Evolutionary conservation across 192 early-diverging fungal species (phyloP).

Genomic region (Allomyces macrogynus): DNA sequence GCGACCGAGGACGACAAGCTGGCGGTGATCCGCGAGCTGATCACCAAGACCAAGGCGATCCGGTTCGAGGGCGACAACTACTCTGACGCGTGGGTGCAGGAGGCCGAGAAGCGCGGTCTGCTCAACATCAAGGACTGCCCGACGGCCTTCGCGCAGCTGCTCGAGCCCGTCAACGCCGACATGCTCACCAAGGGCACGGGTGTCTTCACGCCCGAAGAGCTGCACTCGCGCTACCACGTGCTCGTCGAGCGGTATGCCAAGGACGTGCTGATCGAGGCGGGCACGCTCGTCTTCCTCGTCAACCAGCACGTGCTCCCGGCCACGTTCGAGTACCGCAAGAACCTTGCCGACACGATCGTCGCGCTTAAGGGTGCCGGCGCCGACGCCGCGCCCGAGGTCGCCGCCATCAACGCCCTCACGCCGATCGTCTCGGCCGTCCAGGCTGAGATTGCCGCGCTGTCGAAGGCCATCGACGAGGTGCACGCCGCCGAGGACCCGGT

Average conservation of each 20-base stretch:
- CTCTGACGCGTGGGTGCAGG: conserved; percentile 77
- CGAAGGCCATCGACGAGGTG: conserved; percentile 30
- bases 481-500: conserved; percentile 32
- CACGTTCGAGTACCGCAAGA: conserved; percentile 69
- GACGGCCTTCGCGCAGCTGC: conserved; percentile 70
- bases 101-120: conserved; percentile 83
- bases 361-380: conserved; percentile 38
- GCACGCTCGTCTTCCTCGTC: conserved; percentile 66
- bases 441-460: conserved; percentile 29
- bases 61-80: conserved; percentile 98
- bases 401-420: conserved; percentile 43
- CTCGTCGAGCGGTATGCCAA: conserved; percentile 94
- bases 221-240: conserved; percentile 86
- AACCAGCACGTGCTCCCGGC: conserved; percentile 73
- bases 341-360: conserved; percentile 62
- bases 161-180: conserved; percentile 40
- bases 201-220: conserved; percentile 71
- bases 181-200: conserved; percentile 58
- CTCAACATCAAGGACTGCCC: conserved; percentile 86
- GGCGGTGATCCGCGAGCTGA: conserved; percentile 65
- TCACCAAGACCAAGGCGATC: conserved; percentile 55
- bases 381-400: conserved; percentile 44
- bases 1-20: conserved; percentile 75
- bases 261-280: conserved; percentile 82
- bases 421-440: conserved; percentile 36